Base-by-base conservation (phyloP, 2,329 filamentous ascomycete genomes). In the Cercospora sp. region DNA sequence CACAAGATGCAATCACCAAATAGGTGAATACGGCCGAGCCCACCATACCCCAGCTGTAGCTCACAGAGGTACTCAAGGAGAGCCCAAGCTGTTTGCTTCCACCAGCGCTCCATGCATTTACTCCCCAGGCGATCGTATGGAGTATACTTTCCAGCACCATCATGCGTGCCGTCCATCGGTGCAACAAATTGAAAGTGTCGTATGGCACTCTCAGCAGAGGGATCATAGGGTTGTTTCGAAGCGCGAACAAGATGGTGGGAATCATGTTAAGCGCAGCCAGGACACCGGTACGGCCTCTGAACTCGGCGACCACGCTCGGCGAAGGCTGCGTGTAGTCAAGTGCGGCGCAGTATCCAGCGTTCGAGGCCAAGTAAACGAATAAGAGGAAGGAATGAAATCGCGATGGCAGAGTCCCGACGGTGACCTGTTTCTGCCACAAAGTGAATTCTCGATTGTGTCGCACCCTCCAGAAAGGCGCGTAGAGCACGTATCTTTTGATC, bases 221-320 rank as follows among this genome's bases (percentile, higher is more conserved):
- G 76, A 98, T 97, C 60, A 97, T 84, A 8, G 93, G 92, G 81
- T 98, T 99, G 83, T 98, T 98, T 77, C 95, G 91, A 39, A 93
- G 89, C 12, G 94, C 93, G 66, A 98, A 87, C 71, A 98, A 87
- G 75, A 98, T 66, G 30, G 97, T 88, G 5, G 95, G 94, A 33
- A 99, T 88, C 87, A 98, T 91, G 81, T 97, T 99, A 75, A 96
- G 87, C 10, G 93, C 85, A 4, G 94, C 89, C 71, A 99, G 85
- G 8, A 90, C 91, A 64, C 95, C 95, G 6, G 91, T 91, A 67
- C 95, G 89, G 42, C 94, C 94, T 74, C 95, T 90, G 53, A 97
- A 84, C 77, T 96, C 91, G 26, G 94, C 94, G 31, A 91, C 83
- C 30, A 96, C 84, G 2, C 89, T 85, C 10, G 76, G 65, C 10